Evolutionary conservation across 345 rosid species (phyloP), one percentile per base, ranked within the genome.

Genomic region (Pugionium cornutum): DNA sequence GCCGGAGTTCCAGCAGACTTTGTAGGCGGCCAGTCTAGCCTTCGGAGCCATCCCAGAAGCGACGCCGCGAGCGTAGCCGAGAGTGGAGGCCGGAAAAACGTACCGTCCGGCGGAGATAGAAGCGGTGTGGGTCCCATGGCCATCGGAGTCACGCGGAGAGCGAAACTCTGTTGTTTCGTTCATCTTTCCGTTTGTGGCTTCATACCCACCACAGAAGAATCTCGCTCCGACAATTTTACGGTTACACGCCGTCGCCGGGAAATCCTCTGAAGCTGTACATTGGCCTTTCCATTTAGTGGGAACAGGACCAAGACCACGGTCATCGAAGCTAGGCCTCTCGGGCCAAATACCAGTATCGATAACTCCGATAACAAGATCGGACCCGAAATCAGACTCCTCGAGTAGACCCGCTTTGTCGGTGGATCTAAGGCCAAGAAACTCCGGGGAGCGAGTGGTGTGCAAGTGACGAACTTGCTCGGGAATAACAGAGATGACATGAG

Each of bases 271-370:
- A 0, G 68, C 41, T 2, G 77, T 69, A 45, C 99, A 94, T 50
- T 76, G 74, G 40, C 96, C 99, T 65, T 82, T 90, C 99, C 99
- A 94, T 69, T 81, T 83, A 5, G 79, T 35, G 2, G 99, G 95
- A 2, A 90, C 71, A 1, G 89, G 85, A 7, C 80, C 89, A 30
- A 94, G 89, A 59, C 81, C 87, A 18, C 80, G 79, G 81, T 88
- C 99, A 40, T 90, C 77, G 77, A 90, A 94, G 80, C 97, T 86
- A 39, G 88, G 82, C 0, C 88, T 76, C 67, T 90, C 95, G 0
- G 99, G 99, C 96, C 97, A 88, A 49, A 94, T 76, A 50, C 97
- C 99, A 7, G 99, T 94, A 54, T 94, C 96, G 18, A 94, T 74
- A 40, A 94, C 95, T 1, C 92, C 99, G 31, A 94, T 76, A 35